Evolutionary conservation across 441 rosid species (phyloP), one percentile per base, ranked within the genome.

Genomic region (Croton setiger): DNA sequence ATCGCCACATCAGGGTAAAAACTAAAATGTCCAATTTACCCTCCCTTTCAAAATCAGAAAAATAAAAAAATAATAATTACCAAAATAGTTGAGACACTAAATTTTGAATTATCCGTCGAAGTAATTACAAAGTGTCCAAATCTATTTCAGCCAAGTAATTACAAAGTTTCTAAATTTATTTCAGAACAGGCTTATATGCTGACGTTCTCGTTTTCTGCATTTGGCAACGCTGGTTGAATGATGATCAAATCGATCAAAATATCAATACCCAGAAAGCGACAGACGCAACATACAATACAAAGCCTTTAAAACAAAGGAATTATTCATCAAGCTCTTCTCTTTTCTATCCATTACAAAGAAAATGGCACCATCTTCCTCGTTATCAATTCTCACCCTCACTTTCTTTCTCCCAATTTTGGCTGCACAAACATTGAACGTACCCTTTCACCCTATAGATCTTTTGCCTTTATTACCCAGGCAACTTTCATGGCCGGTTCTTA

Each of bases 401-500:
- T 13, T 47, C 3, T 55, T 47, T 35, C 12, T 64, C 9, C 47
- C 63, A 3, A 5, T 57, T 48, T 39, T 64, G 2, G 21, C 33
- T 23, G 7, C 59, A 6, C 69, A 56, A 64, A 69, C 74, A 20
- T 5, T 17, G 17, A n/a, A 64, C 59, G 9, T 76, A 18, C 94
- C 91, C 7, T 87, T 94, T 79, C 94, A 84, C 79, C 89, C 94
- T 4, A 82, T 74, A 43, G 99, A 95, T 64, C 58, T 84, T n/a
- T 87, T 92, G 36, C 90, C 98, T 31, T 65, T 89, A 10, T 74
- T 92, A 66, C 96, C 98, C 5, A 75, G 87, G 47, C 86, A 85
- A 68, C 77, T 88, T 10, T 83, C 98, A 0, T 88, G 99, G 96
- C 95, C 96, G 53, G 65, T 95, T 65, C 88, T 92, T 62, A 84